A percentile compares a stretch with the other conserved stretches of the same genome.
Conservation (phyloP, 208 protist genomes). For the Trypanosoma mega region DNA sequence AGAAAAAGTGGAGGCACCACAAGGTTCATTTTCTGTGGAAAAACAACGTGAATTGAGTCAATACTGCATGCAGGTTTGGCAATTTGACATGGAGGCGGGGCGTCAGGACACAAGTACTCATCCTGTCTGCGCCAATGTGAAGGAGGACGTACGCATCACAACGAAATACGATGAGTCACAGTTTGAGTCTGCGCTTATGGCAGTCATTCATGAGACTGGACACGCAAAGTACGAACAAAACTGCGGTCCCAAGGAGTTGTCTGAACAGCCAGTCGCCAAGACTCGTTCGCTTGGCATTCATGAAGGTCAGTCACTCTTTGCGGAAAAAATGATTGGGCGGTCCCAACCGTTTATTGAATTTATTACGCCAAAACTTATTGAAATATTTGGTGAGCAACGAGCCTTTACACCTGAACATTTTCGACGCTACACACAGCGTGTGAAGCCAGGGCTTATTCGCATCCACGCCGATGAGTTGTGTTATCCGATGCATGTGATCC, state of each 20-base stretch:
- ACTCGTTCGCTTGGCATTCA: conserved; percentile 74
- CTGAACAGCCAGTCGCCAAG: conserved; percentile 50
- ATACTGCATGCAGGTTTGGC: conserved; percentile 48
- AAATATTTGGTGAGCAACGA: conserved; percentile 35
- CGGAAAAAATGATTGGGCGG: conserved; percentile 59
- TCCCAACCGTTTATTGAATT: conserved; percentile 41
- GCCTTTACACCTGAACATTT: conserved; percentile 51
- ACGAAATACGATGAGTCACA: conserved; percentile 54
- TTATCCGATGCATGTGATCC: conserved; percentile 83
- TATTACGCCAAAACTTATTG: conserved; percentile 29
- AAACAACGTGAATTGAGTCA: conserved; percentile 52
- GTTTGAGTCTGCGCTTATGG: conserved; percentile 52
- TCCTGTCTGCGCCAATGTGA: conserved; percentile 69
- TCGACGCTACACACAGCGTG: conserved; percentile 30
- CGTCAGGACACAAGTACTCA: conserved; percentile 75
- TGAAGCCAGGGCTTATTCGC: conserved; percentile 69
- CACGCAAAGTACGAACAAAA: conserved; percentile 85
- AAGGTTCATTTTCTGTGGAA: conserved; percentile 31
- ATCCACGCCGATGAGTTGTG: conserved; percentile 84
- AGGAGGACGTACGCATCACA: conserved; percentile 77
- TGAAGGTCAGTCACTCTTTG: conserved; percentile 86
- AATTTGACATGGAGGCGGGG: conserved; percentile 67
- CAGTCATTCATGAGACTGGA: conserved; percentile 74
- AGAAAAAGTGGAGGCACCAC: conserved; percentile 17
- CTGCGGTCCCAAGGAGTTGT: conserved; percentile 49